Evolutionary conservation across 768 basidiomycete genomes (phyloP).

Genomic region (Auriscalpium microsporum): DNA sequence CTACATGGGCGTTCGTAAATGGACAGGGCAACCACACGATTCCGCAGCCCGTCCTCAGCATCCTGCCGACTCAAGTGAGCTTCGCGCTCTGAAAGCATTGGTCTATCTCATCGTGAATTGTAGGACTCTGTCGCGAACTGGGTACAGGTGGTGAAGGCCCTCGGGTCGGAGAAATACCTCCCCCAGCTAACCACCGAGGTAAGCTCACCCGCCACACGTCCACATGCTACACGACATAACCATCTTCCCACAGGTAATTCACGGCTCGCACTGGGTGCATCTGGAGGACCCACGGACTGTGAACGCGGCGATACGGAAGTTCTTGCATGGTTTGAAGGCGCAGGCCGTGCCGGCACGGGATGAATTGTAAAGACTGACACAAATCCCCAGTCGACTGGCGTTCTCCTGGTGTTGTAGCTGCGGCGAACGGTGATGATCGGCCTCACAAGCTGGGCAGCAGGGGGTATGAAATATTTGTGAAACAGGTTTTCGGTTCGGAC

Average conservation of each 20-base stretch:
- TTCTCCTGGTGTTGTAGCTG: no score
- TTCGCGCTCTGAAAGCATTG: not conserved
- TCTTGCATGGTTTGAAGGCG: conserved; percentile 31
- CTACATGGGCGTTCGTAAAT: conserved; percentile 29
- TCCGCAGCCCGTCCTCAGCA: conserved; percentile 31
- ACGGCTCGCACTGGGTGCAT: conserved; percentile 61
- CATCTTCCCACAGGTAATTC: not conserved
- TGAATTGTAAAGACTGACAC: no score
- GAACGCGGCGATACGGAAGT: conserved; percentile 43
- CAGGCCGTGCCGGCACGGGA: no score
- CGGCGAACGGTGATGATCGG: no score
- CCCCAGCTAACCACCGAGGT: conserved; percentile 15
- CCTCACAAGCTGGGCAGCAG: no score
- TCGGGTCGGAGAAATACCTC: conserved; percentile 24
- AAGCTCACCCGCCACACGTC: no score
- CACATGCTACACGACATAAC: no score
- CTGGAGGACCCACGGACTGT: conserved; percentile 47
- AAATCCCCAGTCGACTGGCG: no score
- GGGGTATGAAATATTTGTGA: no score
- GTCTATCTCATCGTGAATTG: not conserved
- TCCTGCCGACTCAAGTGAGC: conserved; percentile 32
- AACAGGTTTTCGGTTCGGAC: no score
- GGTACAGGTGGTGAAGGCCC: conserved; percentile 21
- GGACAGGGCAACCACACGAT: conserved; percentile 37
- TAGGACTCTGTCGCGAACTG: conserved; percentile 41